Base-by-base conservation (phyloP, 352 stramenopile genomes). In the Phytophthora palmivora region DNA sequence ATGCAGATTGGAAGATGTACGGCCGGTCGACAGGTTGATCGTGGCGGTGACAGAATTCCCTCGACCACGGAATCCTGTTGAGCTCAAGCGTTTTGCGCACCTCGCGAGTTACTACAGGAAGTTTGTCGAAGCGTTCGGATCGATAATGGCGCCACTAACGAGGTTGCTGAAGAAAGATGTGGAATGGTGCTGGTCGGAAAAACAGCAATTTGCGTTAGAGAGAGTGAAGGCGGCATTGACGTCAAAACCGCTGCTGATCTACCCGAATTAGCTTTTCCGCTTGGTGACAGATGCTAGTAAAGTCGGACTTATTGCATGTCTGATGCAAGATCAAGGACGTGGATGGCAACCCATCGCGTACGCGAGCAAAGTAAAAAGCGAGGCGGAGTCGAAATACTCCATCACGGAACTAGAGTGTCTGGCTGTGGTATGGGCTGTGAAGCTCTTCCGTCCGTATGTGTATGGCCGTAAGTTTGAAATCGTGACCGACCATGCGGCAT, bases 11-110 rank as follows among this genome's bases (percentile, higher is more conserved):
- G n/a, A n/a, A n/a, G n/a, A n/a, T n/a, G n/a, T 47, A 6, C 18
- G 16, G 12, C 41, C 19, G 2, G 4, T 30, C 3, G 21, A 47
- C 4, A 0, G 41, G 14, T 12, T 47, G 3, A 11, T 47, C 3
- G 19, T 3, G 22, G 41, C 21, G 6, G 41, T 47, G 19, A 6
- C 9, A 3, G 16, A 53, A 0, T 53, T 53, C n/a, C 30, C 46
- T 8, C 24, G n/a, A 22, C 18, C 46, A n/a, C 9, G 4, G 11
- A 8, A 24, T 12, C 7, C 18, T 26, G 26, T 9, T 2, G 30
- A 53, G 14, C 16, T 53, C 3, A 42, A 32, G 10, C 16, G 46
- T 14, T 53, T 53, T 26, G 16, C 32, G 2, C 46, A 53, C 9
- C n/a, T 53, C 6, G 46, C 46, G 1, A 30, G 28, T 12, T 53